Conservation (phyloP, 176 grass and related monocot genomes). For the Paspalum vaginatum region DNA sequence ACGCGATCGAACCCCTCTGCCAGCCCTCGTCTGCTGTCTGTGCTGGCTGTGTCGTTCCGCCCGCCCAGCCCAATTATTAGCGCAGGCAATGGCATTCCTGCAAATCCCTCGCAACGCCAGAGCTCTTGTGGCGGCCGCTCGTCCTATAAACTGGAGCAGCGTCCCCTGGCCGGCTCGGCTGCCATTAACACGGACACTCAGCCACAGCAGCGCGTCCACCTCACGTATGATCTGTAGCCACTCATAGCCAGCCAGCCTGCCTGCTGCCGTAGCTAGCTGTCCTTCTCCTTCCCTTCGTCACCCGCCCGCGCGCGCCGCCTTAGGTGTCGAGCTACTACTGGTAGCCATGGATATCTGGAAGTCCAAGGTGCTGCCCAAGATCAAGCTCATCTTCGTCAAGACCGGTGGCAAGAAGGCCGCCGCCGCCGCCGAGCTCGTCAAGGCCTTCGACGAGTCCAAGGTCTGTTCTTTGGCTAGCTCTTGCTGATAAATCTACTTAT, state of each 20-base stretch:
- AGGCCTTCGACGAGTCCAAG: conserved; percentile 65
- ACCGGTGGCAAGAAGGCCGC: conserved; percentile 54
- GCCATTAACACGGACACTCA: conserved; percentile 1
- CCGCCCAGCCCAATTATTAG: conserved; percentile 26
- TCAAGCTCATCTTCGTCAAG: conserved; percentile 57
- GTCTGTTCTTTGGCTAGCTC: neutral
- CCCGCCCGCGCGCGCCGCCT: neutral
- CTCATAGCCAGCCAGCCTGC: neutral
- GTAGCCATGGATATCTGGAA: conserved; percentile 57
- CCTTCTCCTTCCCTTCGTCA: neutral
- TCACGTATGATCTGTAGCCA: conserved; percentile 35
- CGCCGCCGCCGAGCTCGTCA: conserved; percentile 57
- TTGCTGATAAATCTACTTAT: too few species aligned
- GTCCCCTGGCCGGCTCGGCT: neutral
- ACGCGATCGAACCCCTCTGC: neutral
- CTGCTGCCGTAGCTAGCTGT: neutral
- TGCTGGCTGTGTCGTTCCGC: conserved; percentile 28
- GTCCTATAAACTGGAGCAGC: conserved; percentile 14
- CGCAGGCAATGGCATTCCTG: conserved; percentile 29
- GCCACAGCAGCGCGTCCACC: conserved; percentile 31
- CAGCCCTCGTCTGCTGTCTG: neutral
- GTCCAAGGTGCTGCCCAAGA: conserved; percentile 62
- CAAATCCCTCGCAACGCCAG: conserved; percentile 23
- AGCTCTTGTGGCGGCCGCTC: conserved; percentile 2
- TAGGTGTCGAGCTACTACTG: too few species aligned